phyloP scores from a whole-genome alignment of 1,139 yeast species.

The Taiozyma sp. region DNA sequence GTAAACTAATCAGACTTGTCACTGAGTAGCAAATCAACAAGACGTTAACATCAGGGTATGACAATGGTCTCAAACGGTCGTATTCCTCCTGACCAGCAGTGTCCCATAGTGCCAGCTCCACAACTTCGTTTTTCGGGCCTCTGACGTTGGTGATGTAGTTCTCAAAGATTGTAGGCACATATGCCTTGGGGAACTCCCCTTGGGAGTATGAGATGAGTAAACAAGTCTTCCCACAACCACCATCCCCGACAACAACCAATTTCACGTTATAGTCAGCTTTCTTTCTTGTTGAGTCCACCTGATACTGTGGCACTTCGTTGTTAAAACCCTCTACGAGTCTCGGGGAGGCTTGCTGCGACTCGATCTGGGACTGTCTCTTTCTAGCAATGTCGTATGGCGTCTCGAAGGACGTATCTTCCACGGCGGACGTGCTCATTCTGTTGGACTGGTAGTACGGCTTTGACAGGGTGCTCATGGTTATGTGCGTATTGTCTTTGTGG shows the following conservation, averaged over 20 bases:
- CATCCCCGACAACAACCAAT: slow-evolving; percentile 88
- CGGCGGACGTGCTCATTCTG: neutral
- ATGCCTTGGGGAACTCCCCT: slow-evolving; percentile 68
- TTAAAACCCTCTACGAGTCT: neutral
- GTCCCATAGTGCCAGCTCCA: slow-evolving; percentile 83
- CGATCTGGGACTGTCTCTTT: slow-evolving; percentile 16
- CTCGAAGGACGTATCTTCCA: slow-evolving; percentile 16
- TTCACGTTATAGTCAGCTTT: slow-evolving; percentile 34
- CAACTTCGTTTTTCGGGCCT: slow-evolving; percentile 44
- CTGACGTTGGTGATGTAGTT: slow-evolving; percentile 66
- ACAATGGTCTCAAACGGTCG: slow-evolving; percentile 74
- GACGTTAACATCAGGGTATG: slow-evolving; percentile 78
- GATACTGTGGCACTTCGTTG: neutral
- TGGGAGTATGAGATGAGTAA: slow-evolving; percentile 75
- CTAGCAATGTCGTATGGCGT: slow-evolving; percentile 25
- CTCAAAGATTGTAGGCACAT: slow-evolving; percentile 90
- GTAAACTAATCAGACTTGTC: slow-evolving; percentile 56
- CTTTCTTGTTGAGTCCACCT: slow-evolving; percentile 8
- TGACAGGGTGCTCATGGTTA: neutral
- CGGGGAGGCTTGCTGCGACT: neutral
- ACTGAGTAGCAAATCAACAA: slow-evolving; percentile 72
- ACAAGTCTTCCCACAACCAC: slow-evolving; percentile 93
- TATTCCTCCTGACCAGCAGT: slow-evolving; percentile 95
- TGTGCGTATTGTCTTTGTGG: neutral
- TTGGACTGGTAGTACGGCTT: neutral